Conservation (phyloP, 495 filamentous ascomycete genomes). For the Cercophora scortea region DNA sequence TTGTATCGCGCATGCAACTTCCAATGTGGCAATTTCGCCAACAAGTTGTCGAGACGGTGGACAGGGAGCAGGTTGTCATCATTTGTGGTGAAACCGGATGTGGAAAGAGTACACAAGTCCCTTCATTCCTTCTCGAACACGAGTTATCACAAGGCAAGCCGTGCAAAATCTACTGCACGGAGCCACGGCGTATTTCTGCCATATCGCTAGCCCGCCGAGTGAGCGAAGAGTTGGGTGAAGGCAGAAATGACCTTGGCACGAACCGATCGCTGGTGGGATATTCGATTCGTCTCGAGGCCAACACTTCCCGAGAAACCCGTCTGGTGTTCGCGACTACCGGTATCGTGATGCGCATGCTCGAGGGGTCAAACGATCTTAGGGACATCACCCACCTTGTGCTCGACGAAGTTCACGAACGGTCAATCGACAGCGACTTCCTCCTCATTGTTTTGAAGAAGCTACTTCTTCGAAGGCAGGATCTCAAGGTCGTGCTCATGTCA, state of each 20-base stretch:
- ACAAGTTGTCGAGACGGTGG: constrained; percentile 64
- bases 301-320: constrained; percentile 68
- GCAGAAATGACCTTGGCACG: constrained; percentile 72
- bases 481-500: constrained; percentile 88
- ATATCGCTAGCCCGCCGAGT: constrained; percentile 87
- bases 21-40: constrained; percentile 84
- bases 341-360: constrained; percentile 95
- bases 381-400: constrained; percentile 90
- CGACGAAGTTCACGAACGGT: constrained; percentile 91
- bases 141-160: constrained; percentile 69
- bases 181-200: constrained; percentile 93
- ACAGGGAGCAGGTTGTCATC: constrained; percentile 73
- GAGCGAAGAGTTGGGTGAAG: constrained; percentile 88
- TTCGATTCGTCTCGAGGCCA: constrained; percentile 85
- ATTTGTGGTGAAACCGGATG: constrained; percentile 94
- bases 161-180: constrained; percentile 92
- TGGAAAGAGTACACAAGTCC: constrained; percentile 95
- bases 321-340: constrained; percentile 83
- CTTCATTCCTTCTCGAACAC: constrained; percentile 83
- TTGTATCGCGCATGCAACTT: constrained; percentile 57
- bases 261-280: constrained; percentile 81
- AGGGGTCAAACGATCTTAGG: constrained; percentile 71
- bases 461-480: constrained; percentile 58
- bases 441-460: constrained; percentile 82
- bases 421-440: constrained; percentile 93